phyloP scores from a whole-genome alignment of 108 stramenopile species.

The Cylindrotheca closterium region DNA sequence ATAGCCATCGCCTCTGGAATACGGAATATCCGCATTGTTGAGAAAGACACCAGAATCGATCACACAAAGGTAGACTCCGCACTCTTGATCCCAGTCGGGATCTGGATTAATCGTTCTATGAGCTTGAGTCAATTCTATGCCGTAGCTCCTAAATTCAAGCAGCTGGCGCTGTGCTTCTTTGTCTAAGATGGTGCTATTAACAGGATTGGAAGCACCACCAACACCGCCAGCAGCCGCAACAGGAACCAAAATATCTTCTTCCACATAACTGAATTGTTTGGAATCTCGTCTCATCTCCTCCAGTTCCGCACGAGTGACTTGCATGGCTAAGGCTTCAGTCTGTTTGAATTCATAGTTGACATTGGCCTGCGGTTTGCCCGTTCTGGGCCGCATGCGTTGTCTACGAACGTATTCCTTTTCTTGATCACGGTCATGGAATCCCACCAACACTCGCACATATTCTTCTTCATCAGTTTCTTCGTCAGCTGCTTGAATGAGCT shows the following conservation, averaged over 20 bases:
- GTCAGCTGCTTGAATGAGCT: too few relatives aligned
- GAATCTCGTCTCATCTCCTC: neutral
- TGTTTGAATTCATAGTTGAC: neutral
- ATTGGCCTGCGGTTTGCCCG: neutral
- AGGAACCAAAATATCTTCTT: neutral
- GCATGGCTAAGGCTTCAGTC: neutral
- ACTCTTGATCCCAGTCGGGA: neutral
- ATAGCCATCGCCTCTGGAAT: constrained; percentile 2
- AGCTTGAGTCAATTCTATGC: neutral
- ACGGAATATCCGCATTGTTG: constrained; percentile 39
- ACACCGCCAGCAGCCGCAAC: too few relatives aligned
- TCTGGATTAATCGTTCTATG: neutral
- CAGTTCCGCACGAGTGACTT: neutral
- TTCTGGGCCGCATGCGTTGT: neutral
- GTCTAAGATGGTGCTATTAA: neutral
- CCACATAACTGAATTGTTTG: neutral
- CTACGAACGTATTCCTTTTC: neutral
- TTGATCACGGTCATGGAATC: neutral
- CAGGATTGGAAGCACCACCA: too few relatives aligned
- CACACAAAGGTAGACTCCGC: constrained; percentile 44
- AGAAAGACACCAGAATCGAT: constrained; percentile 54
- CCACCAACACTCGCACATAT: neutral
- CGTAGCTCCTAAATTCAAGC: neutral
- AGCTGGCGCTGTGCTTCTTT: neutral
- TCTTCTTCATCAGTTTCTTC: too few relatives aligned